Base-by-base conservation (phyloP, 2,329 filamentous ascomycete genomes). In the Calonectria hawksworthii region DNA sequence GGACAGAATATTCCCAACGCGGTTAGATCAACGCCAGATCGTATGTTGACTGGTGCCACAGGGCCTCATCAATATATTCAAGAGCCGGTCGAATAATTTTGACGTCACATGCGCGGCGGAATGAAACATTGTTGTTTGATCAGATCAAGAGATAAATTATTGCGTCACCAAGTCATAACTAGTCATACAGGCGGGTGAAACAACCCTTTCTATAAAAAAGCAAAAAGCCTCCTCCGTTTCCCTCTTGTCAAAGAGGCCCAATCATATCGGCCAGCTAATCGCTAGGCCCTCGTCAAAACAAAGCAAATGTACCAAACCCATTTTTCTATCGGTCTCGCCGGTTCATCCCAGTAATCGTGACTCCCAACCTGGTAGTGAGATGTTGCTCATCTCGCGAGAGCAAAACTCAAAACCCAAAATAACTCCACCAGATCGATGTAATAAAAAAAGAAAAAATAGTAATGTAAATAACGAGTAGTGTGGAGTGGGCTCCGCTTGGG, bases 401-500 rank as follows among this genome's bases (percentile, higher is more conserved):
- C 56, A 61, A 61, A 38, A 61, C 34, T 38, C 56, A 61, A 61
- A 61, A 61, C 32, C 26, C 56, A 36, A 61, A 61, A 59, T 21
- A 61, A 61, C 56, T 38, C 56, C 56, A 61, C 56, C 34, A 16
- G 18, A 36, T 61, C 9, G 52, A 36, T 52, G 52, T 54, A 56
- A 50, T 68, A 67, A 52, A 63, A 65, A 65, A 67, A 74, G 71
- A 79, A 67, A 74, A 61, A 70, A 75, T 23, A 47, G 9, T 47
- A 70, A 74, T 44, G 47, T 67, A 76, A 68, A 68, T 67, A 63
- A 54, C 64, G 67, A 67, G 32, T 73, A 68, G 75, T 73, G 52
- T 64, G 52, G 54, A 52, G 28, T n/a, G 32, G 66, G 52, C 21
- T 63, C 51, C 64, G n/a, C 44, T 75, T 50, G 74, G 70, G 67